Evolutionary conservation across 2,329 filamentous ascomycete genomes (phyloP), one percentile per base, ranked within the genome.

Genomic region (Phialocephala sp.): DNA sequence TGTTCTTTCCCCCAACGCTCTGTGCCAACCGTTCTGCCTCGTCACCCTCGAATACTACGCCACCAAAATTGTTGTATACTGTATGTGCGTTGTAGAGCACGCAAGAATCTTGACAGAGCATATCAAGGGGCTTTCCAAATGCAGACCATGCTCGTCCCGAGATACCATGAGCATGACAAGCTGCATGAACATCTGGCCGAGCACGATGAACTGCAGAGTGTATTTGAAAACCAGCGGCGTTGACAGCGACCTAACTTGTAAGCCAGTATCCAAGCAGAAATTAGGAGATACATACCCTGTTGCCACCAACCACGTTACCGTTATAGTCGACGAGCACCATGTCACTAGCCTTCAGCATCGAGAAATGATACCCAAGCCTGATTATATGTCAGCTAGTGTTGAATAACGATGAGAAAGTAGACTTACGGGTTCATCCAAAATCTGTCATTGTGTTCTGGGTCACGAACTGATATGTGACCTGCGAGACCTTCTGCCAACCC

Each of bases 111-210:
- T 87, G 85, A 1, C 83, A 83, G 59, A 84, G 80, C 72, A 84
- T 86, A 65, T 87, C 84, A 45, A 87, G 79, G 6, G 81, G 80
- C 66, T 82, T 83, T 6, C 87, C 87, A 24, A 89, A 81, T 0
- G 85, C 77, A 68, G 84, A 85, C 78, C 89, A 89, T 11, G 86
- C 83, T 66, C 84, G 82, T 8, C 85, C 85, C 68, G 85, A 81
- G 52, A 86, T 79, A 22, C 80, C 81, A 73, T 86, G 84, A 5
- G 80, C 82, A 72, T 87, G 85, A 2, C 83, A 83, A 8, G 83
- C 84, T 58, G 83, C 83, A 59, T 82, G 75, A 32, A 87, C 82
- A 71, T 87, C 84, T 0, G 84, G 84, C 2, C 84, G 79, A 4
- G 85, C 85, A 54, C 79, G 78, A 70, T 87, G 84, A 11, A 86